These are phyloP conservation scores for Acacia confusa DNA, from an alignment of 306 rosid species.

Conservation along the genomic window DNA sequence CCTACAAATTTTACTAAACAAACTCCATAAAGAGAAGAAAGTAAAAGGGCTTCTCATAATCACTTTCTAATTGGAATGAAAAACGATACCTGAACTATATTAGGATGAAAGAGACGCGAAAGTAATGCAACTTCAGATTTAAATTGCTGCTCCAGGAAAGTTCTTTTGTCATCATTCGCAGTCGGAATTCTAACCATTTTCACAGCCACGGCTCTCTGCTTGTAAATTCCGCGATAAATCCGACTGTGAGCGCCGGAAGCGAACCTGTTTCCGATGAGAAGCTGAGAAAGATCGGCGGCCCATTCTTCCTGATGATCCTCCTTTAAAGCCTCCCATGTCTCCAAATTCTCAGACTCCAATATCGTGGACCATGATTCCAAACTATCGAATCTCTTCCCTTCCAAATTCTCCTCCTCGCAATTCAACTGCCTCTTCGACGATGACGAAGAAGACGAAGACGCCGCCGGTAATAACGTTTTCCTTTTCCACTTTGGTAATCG, in stretches of 20 bases:
- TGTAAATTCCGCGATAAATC: slow-evolving; percentile 84
- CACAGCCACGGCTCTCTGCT: slow-evolving; percentile 91
- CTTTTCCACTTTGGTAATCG: slow-evolving; percentile 57
- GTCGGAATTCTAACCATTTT: slow-evolving; percentile 83
- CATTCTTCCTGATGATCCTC: slow-evolving; percentile 79
- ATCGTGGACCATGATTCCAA: slow-evolving; percentile 89
- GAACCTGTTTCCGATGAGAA: slow-evolving; percentile 78
- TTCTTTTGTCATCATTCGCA: slow-evolving; percentile 56
- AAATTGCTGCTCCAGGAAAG: slow-evolving; percentile 66
- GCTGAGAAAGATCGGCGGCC: slow-evolving; percentile 84
- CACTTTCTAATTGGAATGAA: background rate
- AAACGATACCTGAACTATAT: slow-evolving; percentile 76
- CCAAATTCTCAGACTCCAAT: slow-evolving; percentile 80
- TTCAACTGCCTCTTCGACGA: slow-evolving; percentile 38
- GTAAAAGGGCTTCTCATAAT: background rate
- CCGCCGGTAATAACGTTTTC: slow-evolving; percentile 39
- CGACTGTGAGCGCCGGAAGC: slow-evolving; percentile 89
- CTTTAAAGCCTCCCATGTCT: slow-evolving; percentile 70
- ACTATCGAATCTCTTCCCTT: slow-evolving; percentile 73
- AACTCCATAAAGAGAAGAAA: slow-evolving; percentile 3
- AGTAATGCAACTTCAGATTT: slow-evolving; percentile 85
- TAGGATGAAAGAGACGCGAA: slow-evolving; percentile 76
- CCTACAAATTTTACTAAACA: background rate
- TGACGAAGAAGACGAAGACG: slow-evolving; percentile 44
- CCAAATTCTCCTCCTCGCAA: slow-evolving; percentile 58